These are phyloP conservation scores for Obba rivulosa DNA, from an alignment of 768 basidiomycete genomes.

Conservation along the genomic window DNA sequence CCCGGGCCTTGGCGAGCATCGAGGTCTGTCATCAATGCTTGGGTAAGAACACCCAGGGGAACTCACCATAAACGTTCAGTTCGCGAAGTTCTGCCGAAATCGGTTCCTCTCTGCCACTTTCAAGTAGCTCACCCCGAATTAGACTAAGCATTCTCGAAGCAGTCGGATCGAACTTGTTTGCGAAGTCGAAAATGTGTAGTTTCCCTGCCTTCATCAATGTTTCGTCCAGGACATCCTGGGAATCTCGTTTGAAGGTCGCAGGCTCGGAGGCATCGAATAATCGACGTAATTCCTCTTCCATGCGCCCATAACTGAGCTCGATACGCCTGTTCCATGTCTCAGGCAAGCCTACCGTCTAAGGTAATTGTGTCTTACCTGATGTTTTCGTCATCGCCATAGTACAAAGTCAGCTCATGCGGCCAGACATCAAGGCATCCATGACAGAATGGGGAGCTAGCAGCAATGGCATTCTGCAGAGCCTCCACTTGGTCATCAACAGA, in stretches of 20 bases:
- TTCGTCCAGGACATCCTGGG: constrained; percentile 36
- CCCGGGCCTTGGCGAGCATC: neutral
- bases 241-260: constrained; percentile 33
- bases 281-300: neutral
- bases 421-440: constrained; percentile 6
- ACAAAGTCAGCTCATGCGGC: constrained; percentile 2
- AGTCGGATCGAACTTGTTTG: constrained; percentile 25
- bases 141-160: constrained; percentile 22
- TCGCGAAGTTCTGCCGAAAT: constrained; percentile 2
- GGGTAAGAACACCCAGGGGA: neutral
- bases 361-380: neutral
- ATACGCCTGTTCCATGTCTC: constrained; percentile 2
- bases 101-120: neutral
- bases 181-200: constrained; percentile 32
- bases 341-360: neutral
- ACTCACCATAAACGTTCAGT: constrained; percentile 1
- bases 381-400: constrained; percentile 3
- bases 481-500: neutral
- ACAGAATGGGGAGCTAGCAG: constrained; percentile 7
- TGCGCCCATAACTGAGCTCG: constrained; percentile 6
- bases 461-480: constrained; percentile 1
- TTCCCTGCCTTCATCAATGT: constrained; percentile 41
- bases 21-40: neutral
- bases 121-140: constrained; percentile 20
- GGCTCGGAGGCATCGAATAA: constrained; percentile 15